Evolutionary conservation across 176 grass and related monocot genomes (phyloP).

Genomic region (Tillandsia fasciculata): DNA sequence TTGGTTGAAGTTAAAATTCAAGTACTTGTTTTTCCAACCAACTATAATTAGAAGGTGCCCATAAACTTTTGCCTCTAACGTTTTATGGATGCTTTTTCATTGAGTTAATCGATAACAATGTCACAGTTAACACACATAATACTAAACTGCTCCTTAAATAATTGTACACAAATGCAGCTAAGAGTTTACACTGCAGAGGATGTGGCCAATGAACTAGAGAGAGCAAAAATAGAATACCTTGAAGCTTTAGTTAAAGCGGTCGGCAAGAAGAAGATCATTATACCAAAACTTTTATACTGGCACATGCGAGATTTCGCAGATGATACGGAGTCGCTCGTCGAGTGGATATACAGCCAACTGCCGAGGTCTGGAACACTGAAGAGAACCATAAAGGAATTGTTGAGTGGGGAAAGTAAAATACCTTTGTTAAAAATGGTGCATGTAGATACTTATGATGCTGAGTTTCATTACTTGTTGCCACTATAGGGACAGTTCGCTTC

Average conservation of each 20-base stretch:
- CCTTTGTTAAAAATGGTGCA: slow-evolving; percentile 41
- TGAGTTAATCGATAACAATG: background rate
- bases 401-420: slow-evolving; percentile 19
- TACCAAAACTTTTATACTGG: slow-evolving; percentile 81
- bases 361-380: slow-evolving; percentile 35
- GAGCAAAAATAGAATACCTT: slow-evolving; percentile 73
- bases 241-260: slow-evolving; percentile 45
- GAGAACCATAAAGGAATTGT: slow-evolving; percentile 58
- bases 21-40: too few relatives aligned
- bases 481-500: slow-evolving; percentile 11
- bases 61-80: too few relatives aligned
- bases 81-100: background rate
- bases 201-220: slow-evolving; percentile 69
- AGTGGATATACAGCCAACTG: slow-evolving; percentile 95
- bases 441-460: slow-evolving; percentile 55
- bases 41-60: too few relatives aligned
- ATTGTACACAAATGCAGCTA: slow-evolving; percentile 34
- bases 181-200: slow-evolving; percentile 76
- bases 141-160: background rate
- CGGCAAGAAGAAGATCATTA: slow-evolving; percentile 32
- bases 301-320: slow-evolving; percentile 93
- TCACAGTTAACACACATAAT: background rate
- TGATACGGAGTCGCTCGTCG: slow-evolving; percentile 70
- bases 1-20: too few relatives aligned
- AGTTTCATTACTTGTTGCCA: slow-evolving; percentile 69